A percentile compares a stretch with the other conserved stretches of the same genome.
Evolutionary conservation across 805 yeast genomes (phyloP).

Genomic region (Nakazawaea sp.): DNA sequence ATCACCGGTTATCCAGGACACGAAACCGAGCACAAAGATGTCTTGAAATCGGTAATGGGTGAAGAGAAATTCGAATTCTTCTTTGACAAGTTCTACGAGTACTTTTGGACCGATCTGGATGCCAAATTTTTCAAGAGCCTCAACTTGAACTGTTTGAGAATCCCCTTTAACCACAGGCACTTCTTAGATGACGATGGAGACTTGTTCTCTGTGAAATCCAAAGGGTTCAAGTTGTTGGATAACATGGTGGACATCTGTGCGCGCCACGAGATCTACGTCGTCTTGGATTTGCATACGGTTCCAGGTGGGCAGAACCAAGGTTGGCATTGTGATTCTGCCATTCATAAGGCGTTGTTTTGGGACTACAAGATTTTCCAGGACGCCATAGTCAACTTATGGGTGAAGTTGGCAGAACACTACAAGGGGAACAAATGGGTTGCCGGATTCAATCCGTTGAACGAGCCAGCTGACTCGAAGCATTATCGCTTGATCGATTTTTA

Average conservation of each 20-base stretch:
- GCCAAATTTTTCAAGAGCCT: constrained; percentile 37
- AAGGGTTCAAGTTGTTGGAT: constrained; percentile 39
- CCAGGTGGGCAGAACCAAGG: constrained; percentile 53
- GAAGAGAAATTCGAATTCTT: constrained; percentile 40
- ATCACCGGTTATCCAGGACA: constrained; percentile 50
- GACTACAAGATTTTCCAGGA: constrained; percentile 43
- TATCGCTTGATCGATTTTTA: constrained; percentile 33
- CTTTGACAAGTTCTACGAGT: constrained; percentile 45
- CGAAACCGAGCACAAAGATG: constrained; percentile 42
- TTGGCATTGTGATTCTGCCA: constrained; percentile 44
- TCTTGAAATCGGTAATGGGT: constrained; percentile 33
- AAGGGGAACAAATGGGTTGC: constrained; percentile 42
- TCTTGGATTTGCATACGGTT: constrained; percentile 40
- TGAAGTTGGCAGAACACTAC: constrained; percentile 36
- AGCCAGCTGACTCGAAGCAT: constrained; percentile 41
- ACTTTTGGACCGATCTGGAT: constrained; percentile 45
- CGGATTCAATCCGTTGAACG: constrained; percentile 47
- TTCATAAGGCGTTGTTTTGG: constrained; percentile 43
- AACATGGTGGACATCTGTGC: constrained; percentile 36
- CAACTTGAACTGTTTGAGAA: constrained; percentile 38
- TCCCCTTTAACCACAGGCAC: constrained; percentile 47
- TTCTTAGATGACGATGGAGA: constrained; percentile 41
- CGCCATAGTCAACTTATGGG: constrained; percentile 37
- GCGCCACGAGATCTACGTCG: constrained; percentile 38
- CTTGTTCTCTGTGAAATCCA: constrained; percentile 31